Evolutionary conservation across 352 stramenopile genomes (phyloP), one percentile per base, ranked within the genome.

Genomic region (Thalassiosira mediterranea): DNA sequence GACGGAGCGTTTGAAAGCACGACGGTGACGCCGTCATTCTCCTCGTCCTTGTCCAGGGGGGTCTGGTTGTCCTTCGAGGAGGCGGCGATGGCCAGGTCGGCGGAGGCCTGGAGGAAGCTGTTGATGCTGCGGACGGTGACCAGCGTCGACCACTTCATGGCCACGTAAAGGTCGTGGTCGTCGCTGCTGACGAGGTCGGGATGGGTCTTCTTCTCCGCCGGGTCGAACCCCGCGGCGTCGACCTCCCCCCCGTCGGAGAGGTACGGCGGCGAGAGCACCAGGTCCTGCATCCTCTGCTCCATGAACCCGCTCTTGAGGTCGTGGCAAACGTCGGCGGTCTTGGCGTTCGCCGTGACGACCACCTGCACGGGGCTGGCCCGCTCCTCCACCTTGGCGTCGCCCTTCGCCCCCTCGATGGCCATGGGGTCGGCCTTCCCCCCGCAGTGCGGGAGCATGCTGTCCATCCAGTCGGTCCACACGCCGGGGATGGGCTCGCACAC

Each of bases 291-390:
- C 5, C 86, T 37, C 42, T 87, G 79, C 51, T 91, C 86, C 83
- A 91, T 91, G 40, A 91, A 90, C 17, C 86, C 86, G 53, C 67
- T 84, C 72, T 91, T 91, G 8, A 89, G 69, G 52, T 91, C 74
- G 57, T 91, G 86, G 64, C 86, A 91, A 3, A 78, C 76, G 69
- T 90, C 86, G 4, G 86, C 86, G 54, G 86, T 88, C 8, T 72
- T 73, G n/a, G 78, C 52, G 62, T 82, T 89, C 0, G 80, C 72
- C 11, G 84, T 84, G 0, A 91, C 86, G 15, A 91, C 86, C 46
- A 91, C 76, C 56, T 91, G 86, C 13, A 91, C 62, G 1, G 86
- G 86, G 75, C 83, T 90, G 8, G 83, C 70, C 10, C 86, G 67
- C 37, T 91, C 86, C 48, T 91, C 83, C 4, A 91, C 65, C 29